Evolutionary conservation across 768 basidiomycete species (phyloP).

Genomic region (Floccularia luteovirens): DNA sequence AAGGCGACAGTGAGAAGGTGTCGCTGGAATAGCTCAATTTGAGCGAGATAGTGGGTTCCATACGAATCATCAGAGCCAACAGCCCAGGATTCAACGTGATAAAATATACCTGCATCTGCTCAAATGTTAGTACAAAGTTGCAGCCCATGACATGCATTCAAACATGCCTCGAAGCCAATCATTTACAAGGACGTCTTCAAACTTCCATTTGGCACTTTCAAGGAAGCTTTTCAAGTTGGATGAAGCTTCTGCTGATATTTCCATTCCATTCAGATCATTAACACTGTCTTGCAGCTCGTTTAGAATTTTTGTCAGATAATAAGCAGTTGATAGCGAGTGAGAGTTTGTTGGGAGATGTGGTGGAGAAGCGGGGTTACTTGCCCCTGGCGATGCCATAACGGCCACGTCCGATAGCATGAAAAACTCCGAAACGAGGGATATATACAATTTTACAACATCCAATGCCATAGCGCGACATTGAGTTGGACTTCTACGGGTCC

Average conservation of each 20-base stretch:
- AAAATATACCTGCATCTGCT: conserved; percentile 76
- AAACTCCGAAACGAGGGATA: conserved; percentile 78
- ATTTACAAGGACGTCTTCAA: conserved; percentile 71
- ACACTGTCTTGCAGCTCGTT: conserved; percentile 83
- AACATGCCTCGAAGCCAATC: conserved; percentile 78
- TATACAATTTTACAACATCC: conserved; percentile 82
- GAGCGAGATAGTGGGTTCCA: conserved; percentile 67
- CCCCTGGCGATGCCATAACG: conserved; percentile 47
- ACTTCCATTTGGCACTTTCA: conserved; percentile 82
- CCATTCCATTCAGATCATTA: conserved; percentile 72
- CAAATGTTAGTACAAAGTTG: not conserved
- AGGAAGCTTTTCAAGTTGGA: conserved; percentile 64
- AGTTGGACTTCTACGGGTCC: conserved; percentile 69
- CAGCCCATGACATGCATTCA: not conserved
- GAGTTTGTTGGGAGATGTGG: conserved; percentile 64
- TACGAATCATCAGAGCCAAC: conserved; percentile 53
- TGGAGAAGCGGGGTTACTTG: conserved; percentile 30
- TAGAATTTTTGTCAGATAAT: conserved; percentile 75
- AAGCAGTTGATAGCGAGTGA: conserved; percentile 74
- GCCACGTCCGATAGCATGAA: conserved; percentile 69
- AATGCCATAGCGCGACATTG: conserved; percentile 85
- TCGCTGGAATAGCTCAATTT: conserved; percentile 76
- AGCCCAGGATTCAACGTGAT: conserved; percentile 83
- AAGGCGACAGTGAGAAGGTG: conserved; percentile 70
- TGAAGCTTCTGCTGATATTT: conserved; percentile 71